Evolutionary conservation across 1,284 basidiomycete genomes (phyloP).

Genomic region (Melampsora larici-populina): DNA sequence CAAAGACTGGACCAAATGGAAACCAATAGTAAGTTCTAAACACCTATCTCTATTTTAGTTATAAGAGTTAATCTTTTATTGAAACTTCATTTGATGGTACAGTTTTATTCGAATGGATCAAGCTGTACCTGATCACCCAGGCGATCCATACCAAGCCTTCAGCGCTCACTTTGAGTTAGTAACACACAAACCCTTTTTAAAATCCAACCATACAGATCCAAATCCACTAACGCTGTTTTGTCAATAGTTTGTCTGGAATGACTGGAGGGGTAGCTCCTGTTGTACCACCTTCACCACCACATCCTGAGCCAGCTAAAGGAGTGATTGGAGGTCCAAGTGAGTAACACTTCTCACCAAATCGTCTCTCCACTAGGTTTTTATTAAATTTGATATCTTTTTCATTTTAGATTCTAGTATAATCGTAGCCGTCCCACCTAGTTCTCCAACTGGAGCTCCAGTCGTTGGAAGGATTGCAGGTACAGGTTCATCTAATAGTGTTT

Average conservation of each 20-base stretch:
- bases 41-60: neutral
- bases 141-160: neutral
- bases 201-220: neutral
- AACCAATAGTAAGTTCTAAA: neutral
- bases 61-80: neutral
- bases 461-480: neutral
- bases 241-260: neutral
- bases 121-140: neutral
- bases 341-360: too few relatives aligned
- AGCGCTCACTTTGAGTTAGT: neutral
- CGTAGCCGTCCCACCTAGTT: neutral
- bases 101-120: constrained; percentile 1
- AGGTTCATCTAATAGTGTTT: neutral
- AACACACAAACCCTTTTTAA: neutral
- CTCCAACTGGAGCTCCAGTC: neutral
- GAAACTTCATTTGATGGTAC: neutral
- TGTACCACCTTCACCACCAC: neutral
- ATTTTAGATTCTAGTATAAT: neutral
- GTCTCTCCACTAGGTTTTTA: too few relatives aligned
- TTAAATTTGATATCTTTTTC: too few relatives aligned
- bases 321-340: neutral
- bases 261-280: neutral
- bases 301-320: neutral
- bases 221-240: too few relatives aligned
- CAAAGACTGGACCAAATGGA: neutral